These are phyloP conservation scores for Endothia cerciana DNA, from an alignment of 2,329 filamentous ascomycete genomes.

Conservation along the genomic window DNA sequence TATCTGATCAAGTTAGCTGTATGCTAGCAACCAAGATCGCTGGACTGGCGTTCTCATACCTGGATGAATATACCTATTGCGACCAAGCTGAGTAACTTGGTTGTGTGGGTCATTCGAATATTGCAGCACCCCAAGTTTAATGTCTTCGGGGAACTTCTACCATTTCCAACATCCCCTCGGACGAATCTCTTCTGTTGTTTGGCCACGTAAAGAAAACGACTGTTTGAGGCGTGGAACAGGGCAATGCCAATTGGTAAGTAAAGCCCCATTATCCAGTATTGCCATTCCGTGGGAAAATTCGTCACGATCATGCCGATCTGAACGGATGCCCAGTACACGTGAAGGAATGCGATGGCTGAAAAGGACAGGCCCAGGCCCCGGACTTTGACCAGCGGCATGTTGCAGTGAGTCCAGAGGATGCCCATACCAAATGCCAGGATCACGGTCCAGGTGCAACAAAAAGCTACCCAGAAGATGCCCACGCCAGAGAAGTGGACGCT, in stretches of 20 bases:
- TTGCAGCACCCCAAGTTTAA: slow-evolving; percentile 41
- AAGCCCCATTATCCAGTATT: slow-evolving; percentile 71
- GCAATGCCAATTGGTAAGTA: slow-evolving; percentile 68
- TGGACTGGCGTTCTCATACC: slow-evolving; percentile 45
- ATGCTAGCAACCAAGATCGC: background rate
- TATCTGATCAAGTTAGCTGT: slow-evolving; percentile 48
- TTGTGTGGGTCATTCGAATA: slow-evolving; percentile 47
- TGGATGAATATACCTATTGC: slow-evolving; percentile 59
- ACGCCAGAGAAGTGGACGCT: slow-evolving; percentile 14
- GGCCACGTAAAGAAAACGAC: slow-evolving; percentile 62
- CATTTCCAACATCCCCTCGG: slow-evolving; percentile 29
- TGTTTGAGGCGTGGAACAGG: slow-evolving; percentile 67
- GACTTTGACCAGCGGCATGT: slow-evolving; percentile 38
- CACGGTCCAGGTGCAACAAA: slow-evolving; percentile 30
- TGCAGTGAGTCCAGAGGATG: slow-evolving; percentile 34
- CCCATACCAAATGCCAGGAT: slow-evolving; percentile 32
- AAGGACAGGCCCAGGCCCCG: slow-evolving; percentile 36
- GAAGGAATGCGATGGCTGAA: slow-evolving; percentile 33
- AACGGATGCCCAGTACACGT: slow-evolving; percentile 33
- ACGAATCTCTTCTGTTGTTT: slow-evolving; percentile 51
- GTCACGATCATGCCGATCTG: slow-evolving; percentile 40
- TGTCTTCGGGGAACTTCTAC: slow-evolving; percentile 8
- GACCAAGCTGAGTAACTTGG: slow-evolving; percentile 54
- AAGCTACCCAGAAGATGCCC: slow-evolving; percentile 19
- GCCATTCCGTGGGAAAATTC: slow-evolving; percentile 53